Conservation (phyloP, 2,329 filamentous ascomycete species). For the Podosphaera xanthii region DNA sequence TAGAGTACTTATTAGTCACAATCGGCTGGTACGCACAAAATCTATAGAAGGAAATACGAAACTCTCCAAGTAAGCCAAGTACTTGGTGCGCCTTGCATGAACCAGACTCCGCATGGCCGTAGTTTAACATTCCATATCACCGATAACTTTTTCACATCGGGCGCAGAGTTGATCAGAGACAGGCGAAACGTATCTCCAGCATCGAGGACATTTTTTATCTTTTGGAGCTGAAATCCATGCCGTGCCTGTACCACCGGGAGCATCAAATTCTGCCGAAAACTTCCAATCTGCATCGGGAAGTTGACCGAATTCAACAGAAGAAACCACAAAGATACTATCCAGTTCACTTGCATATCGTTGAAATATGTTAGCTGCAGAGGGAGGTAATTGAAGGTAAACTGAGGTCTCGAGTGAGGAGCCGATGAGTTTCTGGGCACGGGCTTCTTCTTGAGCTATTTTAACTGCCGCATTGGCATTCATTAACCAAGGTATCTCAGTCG, state of each 20-base stretch:
- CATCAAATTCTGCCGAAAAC: constrained; percentile 10
- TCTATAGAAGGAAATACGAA: too few relatives aligned
- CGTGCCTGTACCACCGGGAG: constrained; percentile 7
- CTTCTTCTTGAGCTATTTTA: constrained; percentile 53
- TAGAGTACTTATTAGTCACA: too few relatives aligned
- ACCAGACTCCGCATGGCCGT: too few relatives aligned
- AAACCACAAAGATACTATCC: constrained; percentile 43
- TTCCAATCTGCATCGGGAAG: constrained; percentile 25
- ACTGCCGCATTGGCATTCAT: constrained; percentile 33
- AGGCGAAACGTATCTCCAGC: constrained; percentile 71
- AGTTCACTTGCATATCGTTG: constrained; percentile 19
- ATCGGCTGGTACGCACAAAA: too few relatives aligned
- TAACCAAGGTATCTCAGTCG: constrained; percentile 10
- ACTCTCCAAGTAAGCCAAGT: too few relatives aligned
- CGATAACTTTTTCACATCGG: constrained; percentile 47
- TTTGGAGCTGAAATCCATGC: constrained; percentile 21
- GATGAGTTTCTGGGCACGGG: constrained; percentile 45
- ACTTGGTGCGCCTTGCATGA: too few relatives aligned
- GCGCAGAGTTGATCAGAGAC: constrained; percentile 42
- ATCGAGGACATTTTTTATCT: constrained; percentile 55
- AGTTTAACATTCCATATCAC: not conserved
- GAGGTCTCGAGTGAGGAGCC: constrained; percentile 64
- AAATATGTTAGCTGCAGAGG: constrained; percentile 14
- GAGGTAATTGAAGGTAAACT: constrained; percentile 31
- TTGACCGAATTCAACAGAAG: constrained; percentile 29